Percentiles rank a stretch among this genome's conserved stretches.
Evolutionary conservation across 495 filamentous ascomycete species (phyloP).

Genomic region (Penicillium diatomitis): DNA sequence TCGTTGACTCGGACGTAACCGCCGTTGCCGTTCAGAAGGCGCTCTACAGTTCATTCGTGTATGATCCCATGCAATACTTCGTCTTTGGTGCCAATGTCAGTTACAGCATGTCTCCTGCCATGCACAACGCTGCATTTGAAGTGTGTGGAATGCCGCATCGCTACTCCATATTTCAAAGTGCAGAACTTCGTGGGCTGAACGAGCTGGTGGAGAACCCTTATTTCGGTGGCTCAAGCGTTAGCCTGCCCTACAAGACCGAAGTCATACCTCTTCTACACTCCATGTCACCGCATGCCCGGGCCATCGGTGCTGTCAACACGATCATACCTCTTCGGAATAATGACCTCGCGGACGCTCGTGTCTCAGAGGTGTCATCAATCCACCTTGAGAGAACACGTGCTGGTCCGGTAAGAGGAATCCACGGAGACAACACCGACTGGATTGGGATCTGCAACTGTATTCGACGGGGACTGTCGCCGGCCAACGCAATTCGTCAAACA

Average conservation of each 20-base stretch:
- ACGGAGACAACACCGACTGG: slow-evolving; percentile 81
- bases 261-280: slow-evolving; percentile 59
- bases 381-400: slow-evolving; percentile 52
- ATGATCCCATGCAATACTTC: slow-evolving; percentile 42
- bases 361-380: slow-evolving; percentile 28
- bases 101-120: slow-evolving; percentile 37
- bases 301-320: slow-evolving; percentile 73
- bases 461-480: slow-evolving; percentile 63
- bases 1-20: slow-evolving; percentile 4
- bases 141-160: slow-evolving; percentile 62
- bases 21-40: slow-evolving; percentile 31
- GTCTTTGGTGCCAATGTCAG: slow-evolving; percentile 37
- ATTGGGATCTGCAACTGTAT: slow-evolving; percentile 64
- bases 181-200: slow-evolving; percentile 55
- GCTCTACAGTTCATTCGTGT: slow-evolving; percentile 45
- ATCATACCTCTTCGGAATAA: slow-evolving; percentile 59
- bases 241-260: slow-evolving; percentile 66
- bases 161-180: slow-evolving; percentile 58
- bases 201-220: slow-evolving; percentile 51
- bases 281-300: slow-evolving; percentile 63
- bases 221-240: slow-evolving; percentile 68
- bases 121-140: slow-evolving; percentile 69
- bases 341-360: slow-evolving; percentile 33
- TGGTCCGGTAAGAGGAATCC: slow-evolving; percentile 54
- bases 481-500: slow-evolving; percentile 61